Base-by-base conservation (phyloP, 306 rosid species). In the Purshia tridentata region DNA sequence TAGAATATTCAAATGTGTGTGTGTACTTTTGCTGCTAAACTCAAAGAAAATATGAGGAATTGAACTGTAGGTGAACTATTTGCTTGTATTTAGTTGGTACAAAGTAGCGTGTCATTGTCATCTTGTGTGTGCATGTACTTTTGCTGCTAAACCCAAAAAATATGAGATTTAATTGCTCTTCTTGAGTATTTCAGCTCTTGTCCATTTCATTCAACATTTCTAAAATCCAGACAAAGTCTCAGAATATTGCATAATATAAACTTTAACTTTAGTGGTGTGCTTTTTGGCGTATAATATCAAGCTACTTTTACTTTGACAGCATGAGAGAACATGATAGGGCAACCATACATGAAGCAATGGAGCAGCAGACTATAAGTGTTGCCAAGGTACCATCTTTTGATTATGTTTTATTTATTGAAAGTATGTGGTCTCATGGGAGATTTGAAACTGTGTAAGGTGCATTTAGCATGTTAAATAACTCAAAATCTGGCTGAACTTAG, bases 291-390 rank as follows among this genome's bases (percentile, higher is more conserved):
- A 76, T 71, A 11, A 15, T 66, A 40, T 76, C 51, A 80, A 80
- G 72, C 68, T 80, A 46, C 73, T 58, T 20, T 48, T 10, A 46
- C 60, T 64, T 78, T 65, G 47, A 48, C 87, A 93, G 98, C 81
- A 93, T 89, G 98, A 86, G 97, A 84, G 97, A 88, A 79, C 98
- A 93, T 81, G 98, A 93, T 49, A 88, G 98, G 85, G 92, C 98
- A 74, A 93, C 98, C 47, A 91, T 93, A 81, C 98, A 93, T 81
- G 98, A 93, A 86, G 98, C 98, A 85, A 93, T 93, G 98, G 98
- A 91, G 80, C 98, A 93, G 87, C 98, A 93, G 85, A 93, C 98
- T 56, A 91, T 93, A 82, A 93, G 98, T 80, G 97, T 93, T 57
- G 98, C 98, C 81, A 91, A 93, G 97, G 97, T 91, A 84, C 75